Evolutionary conservation across 352 stramenopile species (phyloP), one percentile per base, ranked within the genome.

Genomic region (Globisporangium lucens): DNA sequence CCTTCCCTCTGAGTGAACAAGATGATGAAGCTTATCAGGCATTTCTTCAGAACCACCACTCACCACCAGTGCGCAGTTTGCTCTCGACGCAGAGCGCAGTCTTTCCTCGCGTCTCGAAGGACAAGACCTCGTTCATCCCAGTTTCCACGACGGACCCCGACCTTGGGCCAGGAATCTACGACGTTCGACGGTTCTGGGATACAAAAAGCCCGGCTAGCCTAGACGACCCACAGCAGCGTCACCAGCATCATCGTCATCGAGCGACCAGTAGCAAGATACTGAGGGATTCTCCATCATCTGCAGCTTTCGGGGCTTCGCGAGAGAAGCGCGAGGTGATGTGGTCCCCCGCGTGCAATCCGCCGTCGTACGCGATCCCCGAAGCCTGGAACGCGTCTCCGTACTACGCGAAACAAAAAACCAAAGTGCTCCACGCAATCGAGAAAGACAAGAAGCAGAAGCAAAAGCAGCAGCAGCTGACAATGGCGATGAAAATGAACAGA

Each of bases 401-500:
- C 51, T 90, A 92, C 55, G 70, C 68, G 29, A 85, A 85, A 69
- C 79, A 85, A 30, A 89, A 89, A 63, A 61, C 66, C 6, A 75
- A 76, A 56, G 76, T 89, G 10, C 38, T 77, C 8, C 63, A 61
- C 4, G 63, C 66, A 22, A 66, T 69, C 20, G 80, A 76, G 59
- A 22, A 46, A n/a, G 55, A n/a, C 10, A 27, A 71, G 35, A 46
- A 52, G 70, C 59, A 70, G 60, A 24, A 24, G 15, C n/a, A 33
- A 30, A 56, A 30, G 20, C 30, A 30, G 51, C 71, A 33, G 41
- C 57, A 33, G 13, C 33, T 65, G 24, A 30, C 17, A 36, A 36
- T 46, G 22, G 52, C 22, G 51, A 33, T 38, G 4, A 30, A 70
- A 30, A 43, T 20, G 5, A 47, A 24, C 20, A 51, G 43, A 51